A percentile compares a stretch with the other conserved stretches of the same genome.
Conservation (phyloP, 768 basidiomycete genomes). For the Termitomyces sp. region DNA sequence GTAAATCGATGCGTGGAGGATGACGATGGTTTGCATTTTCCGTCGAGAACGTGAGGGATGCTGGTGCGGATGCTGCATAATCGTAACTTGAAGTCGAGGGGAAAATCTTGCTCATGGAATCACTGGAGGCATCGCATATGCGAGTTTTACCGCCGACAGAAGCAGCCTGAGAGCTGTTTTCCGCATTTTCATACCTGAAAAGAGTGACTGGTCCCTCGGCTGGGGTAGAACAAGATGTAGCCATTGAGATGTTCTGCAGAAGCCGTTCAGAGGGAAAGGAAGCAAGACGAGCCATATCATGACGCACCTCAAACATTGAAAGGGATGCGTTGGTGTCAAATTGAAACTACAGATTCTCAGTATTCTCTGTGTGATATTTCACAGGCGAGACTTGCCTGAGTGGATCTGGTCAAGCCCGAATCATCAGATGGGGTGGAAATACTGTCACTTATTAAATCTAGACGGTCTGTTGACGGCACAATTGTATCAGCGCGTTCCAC, state of each 20-base stretch:
- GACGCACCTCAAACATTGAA: neutral
- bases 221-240: neutral
- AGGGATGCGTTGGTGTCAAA: neutral
- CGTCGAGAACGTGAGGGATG: neutral
- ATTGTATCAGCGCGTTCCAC: neutral
- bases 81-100: neutral
- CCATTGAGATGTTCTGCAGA: constrained; percentile 5
- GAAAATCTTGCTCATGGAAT: neutral
- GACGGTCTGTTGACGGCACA: neutral
- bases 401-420: constrained; percentile 20
- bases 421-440: constrained; percentile 10
- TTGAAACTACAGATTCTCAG: constrained; percentile 2
- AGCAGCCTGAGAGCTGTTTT: neutral
- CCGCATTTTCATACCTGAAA: neutral
- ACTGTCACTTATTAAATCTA: constrained; percentile 2
- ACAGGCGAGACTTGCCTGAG: constrained; percentile 5
- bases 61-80: neutral
- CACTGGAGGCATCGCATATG: constrained; percentile 3
- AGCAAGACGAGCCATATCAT: neutral
- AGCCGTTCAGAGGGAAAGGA: neutral
- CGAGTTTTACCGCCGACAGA: neutral
- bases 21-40: neutral
- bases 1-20: neutral
- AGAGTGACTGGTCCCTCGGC: neutral
- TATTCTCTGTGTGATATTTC: neutral